phyloP scores from a whole-genome alignment of 2,329 filamentous ascomycete genomes.

The Fusarium succisae region DNA sequence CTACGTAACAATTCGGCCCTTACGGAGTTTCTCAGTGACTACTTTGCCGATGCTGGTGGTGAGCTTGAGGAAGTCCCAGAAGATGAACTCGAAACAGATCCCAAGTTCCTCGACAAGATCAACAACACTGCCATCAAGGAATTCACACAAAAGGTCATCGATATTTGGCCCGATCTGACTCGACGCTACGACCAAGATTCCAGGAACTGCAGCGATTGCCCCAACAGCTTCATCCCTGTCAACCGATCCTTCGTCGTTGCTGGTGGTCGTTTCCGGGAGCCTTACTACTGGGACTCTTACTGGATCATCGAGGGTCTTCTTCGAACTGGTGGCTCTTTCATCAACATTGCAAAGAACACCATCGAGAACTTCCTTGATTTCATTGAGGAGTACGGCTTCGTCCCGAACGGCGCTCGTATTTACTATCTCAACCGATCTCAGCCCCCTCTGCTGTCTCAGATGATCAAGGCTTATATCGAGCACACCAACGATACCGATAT shows the following conservation, averaged over 20 bases:
- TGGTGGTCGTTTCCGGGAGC: constrained; percentile 75
- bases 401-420: constrained; percentile 73
- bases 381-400: constrained; percentile 70
- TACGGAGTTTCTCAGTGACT: constrained; percentile 67
- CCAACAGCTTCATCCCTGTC: constrained; percentile 71
- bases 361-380: constrained; percentile 77
- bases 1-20: constrained; percentile 71
- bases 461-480: constrained; percentile 72
- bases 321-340: constrained; percentile 70
- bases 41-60: constrained; percentile 71
- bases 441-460: constrained; percentile 71
- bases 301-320: constrained; percentile 74
- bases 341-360: constrained; percentile 70
- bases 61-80: constrained; percentile 66
- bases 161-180: constrained; percentile 75
- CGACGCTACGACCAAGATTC: constrained; percentile 63
- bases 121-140: constrained; percentile 67
- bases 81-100: constrained; percentile 62
- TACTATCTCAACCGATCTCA: constrained; percentile 77
- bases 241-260: constrained; percentile 76
- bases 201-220: constrained; percentile 66
- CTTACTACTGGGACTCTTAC: constrained; percentile 78
- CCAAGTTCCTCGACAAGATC: constrained; percentile 66
- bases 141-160: constrained; percentile 71
- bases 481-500: constrained; percentile 71